Percentiles rank a stretch among this genome's conserved stretches.
Conservation (phyloP, 352 stramenopile species). For the Pythium scleroteichum region DNA sequence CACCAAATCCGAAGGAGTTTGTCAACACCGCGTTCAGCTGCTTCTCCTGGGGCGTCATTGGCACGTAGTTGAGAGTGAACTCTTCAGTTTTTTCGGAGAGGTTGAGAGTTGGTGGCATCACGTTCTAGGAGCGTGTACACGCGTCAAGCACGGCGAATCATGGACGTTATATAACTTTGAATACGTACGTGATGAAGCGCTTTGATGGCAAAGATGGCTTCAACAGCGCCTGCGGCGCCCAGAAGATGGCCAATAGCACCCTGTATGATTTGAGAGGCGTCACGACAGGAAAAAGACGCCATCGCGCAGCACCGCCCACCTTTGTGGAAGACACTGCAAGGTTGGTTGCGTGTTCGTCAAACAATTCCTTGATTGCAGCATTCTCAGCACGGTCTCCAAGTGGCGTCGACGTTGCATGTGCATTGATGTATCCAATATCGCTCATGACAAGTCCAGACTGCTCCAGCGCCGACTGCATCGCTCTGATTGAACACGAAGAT, state of each 20-base stretch:
- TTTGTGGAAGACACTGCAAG: constrained; percentile 85
- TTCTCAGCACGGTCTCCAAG: constrained; percentile 96
- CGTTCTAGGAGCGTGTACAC: constrained; percentile 55
- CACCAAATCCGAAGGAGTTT: constrained; percentile 98
- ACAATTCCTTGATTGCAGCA: constrained; percentile 88
- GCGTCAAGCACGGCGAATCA: no score
- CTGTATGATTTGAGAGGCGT: no score
- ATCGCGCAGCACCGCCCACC: constrained; percentile 23
- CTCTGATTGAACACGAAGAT: constrained; percentile 32
- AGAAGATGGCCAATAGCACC: constrained; percentile 95
- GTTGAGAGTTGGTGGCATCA: constrained; percentile 95
- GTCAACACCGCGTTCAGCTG: constrained; percentile 81
- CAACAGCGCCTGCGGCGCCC: constrained; percentile 94
- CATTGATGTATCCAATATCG: constrained; percentile 97
- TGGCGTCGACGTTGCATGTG: constrained; percentile 98
- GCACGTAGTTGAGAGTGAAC: constrained; percentile 88
- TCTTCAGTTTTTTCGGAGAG: constrained; percentile 72
- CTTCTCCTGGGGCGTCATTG: constrained; percentile 64
- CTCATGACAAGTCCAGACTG: constrained; percentile 72
- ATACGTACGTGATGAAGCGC: constrained; percentile 79
- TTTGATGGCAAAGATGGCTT: constrained; percentile 96
- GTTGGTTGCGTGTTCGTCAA: constrained; percentile 50
- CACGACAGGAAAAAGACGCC: no score
- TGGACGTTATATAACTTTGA: no score
- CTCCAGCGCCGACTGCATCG: constrained; percentile 91